A percentile compares a stretch with the other conserved stretches of the same genome.
phyloP scores from a whole-genome alignment of 2,329 filamentous ascomycete species.

The Paecilomyces fulvus region DNA sequence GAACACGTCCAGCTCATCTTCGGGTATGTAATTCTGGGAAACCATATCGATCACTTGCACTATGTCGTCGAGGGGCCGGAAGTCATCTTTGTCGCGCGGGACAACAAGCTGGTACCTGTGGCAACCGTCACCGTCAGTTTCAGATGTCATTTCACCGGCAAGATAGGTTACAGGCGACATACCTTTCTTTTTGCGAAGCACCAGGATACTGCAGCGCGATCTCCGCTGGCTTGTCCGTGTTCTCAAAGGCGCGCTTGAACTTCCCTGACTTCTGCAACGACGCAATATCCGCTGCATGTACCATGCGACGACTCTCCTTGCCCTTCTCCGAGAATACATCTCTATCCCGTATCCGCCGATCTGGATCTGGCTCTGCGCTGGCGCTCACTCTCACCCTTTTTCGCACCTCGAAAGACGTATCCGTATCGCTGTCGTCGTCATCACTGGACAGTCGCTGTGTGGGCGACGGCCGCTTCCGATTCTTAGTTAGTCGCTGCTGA shows the following conservation, averaged over 20 bases:
- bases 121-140: constrained; percentile 11
- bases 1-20: constrained; percentile 58
- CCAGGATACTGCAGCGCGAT: constrained; percentile 82
- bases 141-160: background rate
- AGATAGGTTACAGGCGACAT: constrained; percentile 7
- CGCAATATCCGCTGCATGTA: constrained; percentile 44
- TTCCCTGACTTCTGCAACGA: constrained; percentile 36
- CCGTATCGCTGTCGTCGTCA: constrained; percentile 34
- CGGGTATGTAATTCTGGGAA: constrained; percentile 67
- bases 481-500: constrained; percentile 24
- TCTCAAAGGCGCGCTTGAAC: constrained; percentile 45
- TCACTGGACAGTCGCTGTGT: constrained; percentile 33
- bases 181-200: constrained; percentile 59
- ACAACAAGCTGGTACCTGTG: constrained; percentile 64
- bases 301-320: constrained; percentile 31
- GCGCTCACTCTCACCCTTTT: constrained; percentile 35
- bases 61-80: constrained; percentile 58
- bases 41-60: constrained; percentile 61
- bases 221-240: constrained; percentile 33
- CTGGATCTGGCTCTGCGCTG: constrained; percentile 36
- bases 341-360: constrained; percentile 36
- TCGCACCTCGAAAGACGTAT: constrained; percentile 32
- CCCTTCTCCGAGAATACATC: constrained; percentile 37
- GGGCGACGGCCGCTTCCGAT: constrained; percentile 30
- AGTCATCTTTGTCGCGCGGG: constrained; percentile 71